These are phyloP conservation scores for Suillus fuscotomentosus DNA, from an alignment of 768 basidiomycete species.

Conservation along the genomic window DNA sequence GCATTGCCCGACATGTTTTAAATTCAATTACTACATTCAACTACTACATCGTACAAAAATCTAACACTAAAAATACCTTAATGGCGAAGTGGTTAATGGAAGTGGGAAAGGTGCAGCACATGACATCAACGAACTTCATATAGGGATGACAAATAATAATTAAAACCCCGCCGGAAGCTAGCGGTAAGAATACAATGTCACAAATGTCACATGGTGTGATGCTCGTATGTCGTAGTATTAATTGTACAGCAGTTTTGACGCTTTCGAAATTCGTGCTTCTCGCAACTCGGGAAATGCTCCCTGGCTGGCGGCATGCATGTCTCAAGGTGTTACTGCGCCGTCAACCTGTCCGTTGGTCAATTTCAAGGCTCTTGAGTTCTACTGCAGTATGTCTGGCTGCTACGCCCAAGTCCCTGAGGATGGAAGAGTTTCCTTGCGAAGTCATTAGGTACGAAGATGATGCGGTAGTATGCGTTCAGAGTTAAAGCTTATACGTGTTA, in stretches of 20 bases:
- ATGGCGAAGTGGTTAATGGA: too few relatives aligned
- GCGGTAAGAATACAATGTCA: too few relatives aligned
- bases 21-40: too few relatives aligned
- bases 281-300: constrained; percentile 22
- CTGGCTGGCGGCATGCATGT: constrained; percentile 31
- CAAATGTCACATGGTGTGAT: too few relatives aligned
- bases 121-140: too few relatives aligned
- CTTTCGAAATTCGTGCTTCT: not conserved
- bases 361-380: constrained; percentile 27
- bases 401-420: constrained; percentile 39
- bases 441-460: constrained; percentile 53
- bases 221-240: too few relatives aligned
- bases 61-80: too few relatives aligned
- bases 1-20: too few relatives aligned
- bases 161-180: too few relatives aligned
- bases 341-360: constrained; percentile 2
- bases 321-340: constrained; percentile 22
- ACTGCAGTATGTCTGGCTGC: constrained; percentile 23
- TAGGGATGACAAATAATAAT: too few relatives aligned
- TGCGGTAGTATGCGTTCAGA: not conserved
- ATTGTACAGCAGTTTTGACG: not conserved
- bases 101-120: too few relatives aligned
- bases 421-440: constrained; percentile 68
- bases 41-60: too few relatives aligned
- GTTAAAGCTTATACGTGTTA: not conserved